phyloP scores from a whole-genome alignment of 495 filamentous ascomycete genomes.

The Penicillium bialowiezense region DNA sequence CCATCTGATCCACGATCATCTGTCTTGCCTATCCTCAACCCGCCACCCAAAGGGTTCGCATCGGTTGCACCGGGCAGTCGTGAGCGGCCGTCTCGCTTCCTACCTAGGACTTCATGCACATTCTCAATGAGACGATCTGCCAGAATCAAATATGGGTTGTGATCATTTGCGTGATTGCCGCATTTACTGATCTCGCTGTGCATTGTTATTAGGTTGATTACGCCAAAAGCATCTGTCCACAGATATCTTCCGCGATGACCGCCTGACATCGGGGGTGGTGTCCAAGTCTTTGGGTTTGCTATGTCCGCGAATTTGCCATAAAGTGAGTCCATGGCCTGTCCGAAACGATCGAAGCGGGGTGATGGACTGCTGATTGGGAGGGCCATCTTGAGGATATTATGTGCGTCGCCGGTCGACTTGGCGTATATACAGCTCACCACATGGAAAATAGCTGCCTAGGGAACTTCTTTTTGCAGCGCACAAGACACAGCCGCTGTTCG shows the following conservation, averaged over 20 bases:
- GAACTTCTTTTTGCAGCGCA: too few species aligned
- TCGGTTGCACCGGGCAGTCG: constrained; percentile 55
- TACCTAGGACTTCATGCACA: constrained; percentile 57
- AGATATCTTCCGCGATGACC: constrained; percentile 65
- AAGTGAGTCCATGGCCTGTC: constrained; percentile 37
- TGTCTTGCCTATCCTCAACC: constrained; percentile 62
- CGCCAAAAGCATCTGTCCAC: constrained; percentile 69
- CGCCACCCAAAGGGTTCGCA: constrained; percentile 53
- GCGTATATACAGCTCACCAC: neutral
- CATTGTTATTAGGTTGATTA: constrained; percentile 64
- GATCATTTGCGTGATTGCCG: neutral
- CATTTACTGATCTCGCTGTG: constrained; percentile 34
- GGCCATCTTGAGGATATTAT: constrained; percentile 19
- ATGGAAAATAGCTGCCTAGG: too few species aligned
- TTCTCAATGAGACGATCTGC: constrained; percentile 49
- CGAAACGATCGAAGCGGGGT: constrained; percentile 34
- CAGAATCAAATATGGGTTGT: constrained; percentile 48
- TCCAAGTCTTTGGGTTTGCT: constrained; percentile 33
- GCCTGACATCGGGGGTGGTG: constrained; percentile 49
- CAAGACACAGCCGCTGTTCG: too few species aligned
- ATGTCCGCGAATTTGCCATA: constrained; percentile 38
- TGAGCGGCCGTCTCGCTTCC: constrained; percentile 47
- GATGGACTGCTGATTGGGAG: constrained; percentile 22
- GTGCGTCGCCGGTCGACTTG: neutral
- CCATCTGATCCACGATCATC: constrained; percentile 50